phyloP scores from a whole-genome alignment of 257 asterid species.

The Ophiorrhiza pumila region DNA sequence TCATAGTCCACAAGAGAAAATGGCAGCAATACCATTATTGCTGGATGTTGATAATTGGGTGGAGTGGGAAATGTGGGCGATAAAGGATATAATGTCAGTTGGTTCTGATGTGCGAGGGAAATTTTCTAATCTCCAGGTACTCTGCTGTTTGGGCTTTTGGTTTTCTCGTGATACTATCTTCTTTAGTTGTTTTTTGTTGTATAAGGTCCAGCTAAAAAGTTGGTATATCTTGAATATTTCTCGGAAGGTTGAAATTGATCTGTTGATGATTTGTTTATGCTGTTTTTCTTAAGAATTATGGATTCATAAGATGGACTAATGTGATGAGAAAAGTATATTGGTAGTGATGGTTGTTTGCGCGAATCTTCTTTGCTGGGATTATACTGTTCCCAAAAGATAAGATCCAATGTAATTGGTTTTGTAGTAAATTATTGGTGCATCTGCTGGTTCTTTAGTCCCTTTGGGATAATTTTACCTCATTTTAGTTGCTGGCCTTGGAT shows the following conservation, averaged over 20 bases:
- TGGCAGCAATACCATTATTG: conserved; percentile 57
- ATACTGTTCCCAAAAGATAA: not conserved
- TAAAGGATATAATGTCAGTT: conserved; percentile 65
- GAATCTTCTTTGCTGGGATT: not conserved
- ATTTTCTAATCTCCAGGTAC: conserved; percentile 77
- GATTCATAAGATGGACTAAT: not conserved
- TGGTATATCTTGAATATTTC: not conserved
- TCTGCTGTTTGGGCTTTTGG: not conserved
- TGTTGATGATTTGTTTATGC: not conserved
- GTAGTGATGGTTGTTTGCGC: not conserved
- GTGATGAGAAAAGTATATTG: not conserved
- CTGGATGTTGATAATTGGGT: conserved; percentile 31
- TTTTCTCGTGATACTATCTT: not conserved
- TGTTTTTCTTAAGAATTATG: not conserved
- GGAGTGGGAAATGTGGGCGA: conserved; percentile 93
- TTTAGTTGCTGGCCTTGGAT: not conserved
- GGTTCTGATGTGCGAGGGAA: conserved; percentile 82
- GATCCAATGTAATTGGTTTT: not conserved
- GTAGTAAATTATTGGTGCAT: not conserved
- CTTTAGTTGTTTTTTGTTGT: not conserved
- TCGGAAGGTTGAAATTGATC: not conserved
- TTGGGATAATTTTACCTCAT: not conserved
- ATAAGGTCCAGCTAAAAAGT: not conserved
- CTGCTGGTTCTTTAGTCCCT: not conserved
- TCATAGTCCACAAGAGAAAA: conserved; percentile 60